These are phyloP conservation scores for Neofusicoccum ribis DNA, from an alignment of 2,329 filamentous ascomycete genomes.

Conservation along the genomic window DNA sequence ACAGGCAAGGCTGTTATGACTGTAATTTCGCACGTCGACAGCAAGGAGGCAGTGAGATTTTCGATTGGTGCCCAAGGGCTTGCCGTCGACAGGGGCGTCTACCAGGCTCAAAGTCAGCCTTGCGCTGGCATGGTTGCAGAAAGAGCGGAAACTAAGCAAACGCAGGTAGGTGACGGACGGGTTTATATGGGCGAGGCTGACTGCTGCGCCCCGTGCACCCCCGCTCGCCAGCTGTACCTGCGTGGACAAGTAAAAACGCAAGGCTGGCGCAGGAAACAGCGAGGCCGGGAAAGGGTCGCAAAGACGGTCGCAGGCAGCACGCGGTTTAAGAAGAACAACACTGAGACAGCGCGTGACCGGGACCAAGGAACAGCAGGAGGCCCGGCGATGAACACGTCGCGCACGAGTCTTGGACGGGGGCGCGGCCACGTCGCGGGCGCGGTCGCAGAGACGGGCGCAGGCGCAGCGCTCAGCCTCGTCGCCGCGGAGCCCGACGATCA, in stretches of 20 bases:
- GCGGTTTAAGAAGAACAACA: not conserved
- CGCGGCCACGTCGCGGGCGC: not conserved
- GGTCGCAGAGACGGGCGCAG: not conserved
- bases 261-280: not conserved
- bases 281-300: not conserved
- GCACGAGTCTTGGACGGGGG: not conserved
- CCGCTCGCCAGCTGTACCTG: constrained; percentile 2
- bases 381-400: not conserved
- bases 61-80: not conserved
- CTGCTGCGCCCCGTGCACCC: constrained; percentile 12
- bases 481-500: not conserved
- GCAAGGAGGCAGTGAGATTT: not conserved
- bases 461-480: not conserved
- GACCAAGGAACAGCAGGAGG: not conserved
- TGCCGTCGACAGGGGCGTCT: not conserved
- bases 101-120: constrained; percentile 14
- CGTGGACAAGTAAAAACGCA: not conserved
- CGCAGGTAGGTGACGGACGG: not conserved
- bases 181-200: constrained; percentile 12
- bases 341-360: not conserved
- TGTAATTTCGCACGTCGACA: not conserved
- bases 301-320: not conserved
- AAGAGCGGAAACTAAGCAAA: not conserved
- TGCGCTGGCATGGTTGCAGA: not conserved
- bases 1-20: constrained; percentile 6